Conservation (phyloP, 441 rosid genomes). For the Raphanus hybrid region DNA sequence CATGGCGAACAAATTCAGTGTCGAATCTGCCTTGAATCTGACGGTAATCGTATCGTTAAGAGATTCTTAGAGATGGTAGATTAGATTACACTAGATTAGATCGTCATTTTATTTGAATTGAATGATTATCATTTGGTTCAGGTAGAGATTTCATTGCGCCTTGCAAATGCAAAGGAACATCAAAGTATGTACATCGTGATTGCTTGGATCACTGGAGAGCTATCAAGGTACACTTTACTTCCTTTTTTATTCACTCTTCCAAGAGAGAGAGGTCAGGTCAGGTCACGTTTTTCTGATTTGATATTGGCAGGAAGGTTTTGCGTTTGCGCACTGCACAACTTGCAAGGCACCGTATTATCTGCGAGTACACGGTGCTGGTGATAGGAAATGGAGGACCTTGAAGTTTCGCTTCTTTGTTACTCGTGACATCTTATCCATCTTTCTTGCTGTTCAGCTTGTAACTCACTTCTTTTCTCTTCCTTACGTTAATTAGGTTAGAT, state of each 20-base stretch:
- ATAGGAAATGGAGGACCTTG: constrained; percentile 94
- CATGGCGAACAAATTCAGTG: constrained; percentile 96
- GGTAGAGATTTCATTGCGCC: constrained; percentile 99
- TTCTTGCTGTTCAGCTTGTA: constrained; percentile 93
- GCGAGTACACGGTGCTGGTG: constrained; percentile 97
- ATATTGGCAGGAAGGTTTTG: constrained; percentile 86
- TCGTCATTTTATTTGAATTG: no score
- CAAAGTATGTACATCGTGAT: constrained; percentile 98
- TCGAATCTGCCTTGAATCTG: constrained; percentile 98
- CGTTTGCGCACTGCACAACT: constrained; percentile 99
- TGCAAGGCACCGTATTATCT: constrained; percentile 98
- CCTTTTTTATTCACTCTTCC: neutral
- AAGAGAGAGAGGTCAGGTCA: neutral
- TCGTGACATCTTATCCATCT: constrained; percentile 90
- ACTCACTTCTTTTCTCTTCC: neutral
- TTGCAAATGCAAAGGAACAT: constrained; percentile 98
- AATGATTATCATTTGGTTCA: constrained; percentile 30
- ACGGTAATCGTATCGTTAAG: constrained; percentile 51
- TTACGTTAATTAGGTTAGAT: neutral
- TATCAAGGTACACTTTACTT: constrained; percentile 59
- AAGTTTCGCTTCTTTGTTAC: constrained; percentile 99
- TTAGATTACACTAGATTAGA: no score
- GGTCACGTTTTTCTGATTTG: neutral
- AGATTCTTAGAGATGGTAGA: no score
- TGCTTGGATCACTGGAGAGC: constrained; percentile 99